phyloP scores from a whole-genome alignment of 768 basidiomycete genomes.

The Lyophyllum decastes region DNA sequence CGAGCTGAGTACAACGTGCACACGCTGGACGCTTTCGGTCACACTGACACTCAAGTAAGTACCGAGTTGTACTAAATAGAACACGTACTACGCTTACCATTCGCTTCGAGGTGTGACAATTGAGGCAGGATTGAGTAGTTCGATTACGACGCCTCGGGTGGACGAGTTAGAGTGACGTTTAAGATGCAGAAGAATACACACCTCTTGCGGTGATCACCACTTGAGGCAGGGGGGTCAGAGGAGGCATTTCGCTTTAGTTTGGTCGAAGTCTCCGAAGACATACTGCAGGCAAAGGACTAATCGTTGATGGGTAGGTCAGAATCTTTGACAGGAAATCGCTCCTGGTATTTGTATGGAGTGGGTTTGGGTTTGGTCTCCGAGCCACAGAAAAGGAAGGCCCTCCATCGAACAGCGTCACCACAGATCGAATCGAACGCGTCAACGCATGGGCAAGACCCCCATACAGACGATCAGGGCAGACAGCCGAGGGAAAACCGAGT shows the following conservation, averaged over 20 bases:
- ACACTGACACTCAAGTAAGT: constrained; percentile 33
- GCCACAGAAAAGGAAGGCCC: constrained; percentile 19
- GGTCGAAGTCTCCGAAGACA: constrained; percentile 31
- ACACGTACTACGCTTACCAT: constrained; percentile 48
- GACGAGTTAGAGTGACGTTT: background rate
- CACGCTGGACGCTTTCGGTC: constrained; percentile 53
- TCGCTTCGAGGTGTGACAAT: constrained; percentile 73
- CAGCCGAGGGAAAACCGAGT: constrained; percentile 28
- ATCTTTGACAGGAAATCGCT: constrained; percentile 10
- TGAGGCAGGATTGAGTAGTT: constrained; percentile 73
- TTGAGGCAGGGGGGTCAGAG: constrained; percentile 36
- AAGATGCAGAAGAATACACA: constrained; percentile 9
- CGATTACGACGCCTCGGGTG: constrained; percentile 58
- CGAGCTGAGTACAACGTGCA: constrained; percentile 52
- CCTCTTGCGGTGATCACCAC: constrained; percentile 58
- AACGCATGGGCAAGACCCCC: constrained; percentile 19
- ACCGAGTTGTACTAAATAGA: background rate
- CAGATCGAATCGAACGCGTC: constrained; percentile 21
- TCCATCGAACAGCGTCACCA: constrained; percentile 14
- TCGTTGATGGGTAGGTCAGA: constrained; percentile 16
- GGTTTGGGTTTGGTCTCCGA: constrained; percentile 22
- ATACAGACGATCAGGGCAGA: constrained; percentile 24
- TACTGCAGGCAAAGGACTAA: constrained; percentile 13
- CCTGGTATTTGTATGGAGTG: constrained; percentile 27
- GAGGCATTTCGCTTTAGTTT: constrained; percentile 30